phyloP scores from a whole-genome alignment of 164 flowering plant species.

The Buxus sempervirens region DNA sequence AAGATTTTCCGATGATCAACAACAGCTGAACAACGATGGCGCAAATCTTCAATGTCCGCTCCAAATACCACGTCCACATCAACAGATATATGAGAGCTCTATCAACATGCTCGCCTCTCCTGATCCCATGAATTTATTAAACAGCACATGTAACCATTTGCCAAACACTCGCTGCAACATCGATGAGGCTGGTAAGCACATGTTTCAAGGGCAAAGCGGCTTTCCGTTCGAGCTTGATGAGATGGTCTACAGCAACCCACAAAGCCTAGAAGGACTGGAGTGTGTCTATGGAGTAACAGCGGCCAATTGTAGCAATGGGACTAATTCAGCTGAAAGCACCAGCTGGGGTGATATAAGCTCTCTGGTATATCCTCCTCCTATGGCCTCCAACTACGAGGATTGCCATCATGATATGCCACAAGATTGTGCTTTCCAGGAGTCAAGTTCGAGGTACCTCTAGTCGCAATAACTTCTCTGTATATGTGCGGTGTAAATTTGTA shows the following conservation, averaged over 20 bases:
- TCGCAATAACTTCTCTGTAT: neutral
- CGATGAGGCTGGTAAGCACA: neutral
- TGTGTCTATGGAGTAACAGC: constrained; percentile 18
- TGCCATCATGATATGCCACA: no score
- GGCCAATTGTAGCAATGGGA: neutral
- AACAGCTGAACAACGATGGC: constrained; percentile 5
- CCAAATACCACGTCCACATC: neutral
- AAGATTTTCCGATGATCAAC: constrained; percentile 24
- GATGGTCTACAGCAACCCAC: constrained; percentile 1
- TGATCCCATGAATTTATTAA: neutral
- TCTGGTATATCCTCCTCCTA: constrained; percentile 16
- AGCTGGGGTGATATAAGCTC: constrained; percentile 14
- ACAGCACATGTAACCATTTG: constrained; percentile 8
- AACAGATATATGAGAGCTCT: neutral
- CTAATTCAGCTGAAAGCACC: constrained; percentile 2
- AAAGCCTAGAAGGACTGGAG: constrained; percentile 24
- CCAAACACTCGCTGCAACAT: constrained; percentile 2
- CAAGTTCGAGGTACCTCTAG: constrained; percentile 14
- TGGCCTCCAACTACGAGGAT: constrained; percentile 8
- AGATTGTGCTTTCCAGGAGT: constrained; percentile 13
- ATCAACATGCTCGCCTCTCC: neutral
- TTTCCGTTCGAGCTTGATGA: constrained; percentile 10
- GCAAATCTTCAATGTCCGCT: constrained; percentile 2
- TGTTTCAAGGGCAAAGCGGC: constrained; percentile 16
- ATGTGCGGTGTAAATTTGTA: neutral